Evolutionary conservation across 2,329 filamentous ascomycete species (phyloP), one percentile per base, ranked within the genome.

Genomic region (Spiromastix sp.): DNA sequence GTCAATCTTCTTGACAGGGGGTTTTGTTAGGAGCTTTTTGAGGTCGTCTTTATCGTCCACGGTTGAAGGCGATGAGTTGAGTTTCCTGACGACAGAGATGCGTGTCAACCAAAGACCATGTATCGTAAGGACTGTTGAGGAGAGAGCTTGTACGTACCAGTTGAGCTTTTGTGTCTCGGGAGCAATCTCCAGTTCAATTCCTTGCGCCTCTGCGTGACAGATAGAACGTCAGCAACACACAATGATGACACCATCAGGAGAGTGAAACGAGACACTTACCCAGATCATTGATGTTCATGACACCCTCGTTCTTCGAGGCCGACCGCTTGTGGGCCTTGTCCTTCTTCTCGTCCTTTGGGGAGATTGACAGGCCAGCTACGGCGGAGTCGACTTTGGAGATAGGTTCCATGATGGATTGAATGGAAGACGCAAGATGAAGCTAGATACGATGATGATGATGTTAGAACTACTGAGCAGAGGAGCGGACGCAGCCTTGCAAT

Each of bases 1-100:
- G 63, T 94, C 86, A 63, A 96, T 89, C 69, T 85, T 89, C 74
- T 91, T 93, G 61, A 96, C 76, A 21, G 82, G 79, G 31, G 89
- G 89, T 42, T 67, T 79, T 50, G 83, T 80, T 48, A 96, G 77
- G 42, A 71, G 67, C 60, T 87, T 78, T 68, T 87, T 87, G 48
- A 96, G 77, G 43, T 81, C 74, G 19, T 87, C 78, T 52, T 81
- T 81, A 49, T 95, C 89, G 19, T 95, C 87, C 33, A 95, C 61
- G 25, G 74, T 73, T 42, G 69, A 66, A 27, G 85, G 74, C 22
- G 86, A 89, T 36, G 79, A 83, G 74, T 96, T 96, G 58, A 96
- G 80, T 67, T 91, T 94, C 89, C 87, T 95, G 48, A 22, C 10
- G 7, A 22, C 13, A 15, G 15, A n/a, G 26, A 19, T 28, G 28